Base-by-base conservation (phyloP, 139 green algal genomes). In the Eudorina sp. region DNA sequence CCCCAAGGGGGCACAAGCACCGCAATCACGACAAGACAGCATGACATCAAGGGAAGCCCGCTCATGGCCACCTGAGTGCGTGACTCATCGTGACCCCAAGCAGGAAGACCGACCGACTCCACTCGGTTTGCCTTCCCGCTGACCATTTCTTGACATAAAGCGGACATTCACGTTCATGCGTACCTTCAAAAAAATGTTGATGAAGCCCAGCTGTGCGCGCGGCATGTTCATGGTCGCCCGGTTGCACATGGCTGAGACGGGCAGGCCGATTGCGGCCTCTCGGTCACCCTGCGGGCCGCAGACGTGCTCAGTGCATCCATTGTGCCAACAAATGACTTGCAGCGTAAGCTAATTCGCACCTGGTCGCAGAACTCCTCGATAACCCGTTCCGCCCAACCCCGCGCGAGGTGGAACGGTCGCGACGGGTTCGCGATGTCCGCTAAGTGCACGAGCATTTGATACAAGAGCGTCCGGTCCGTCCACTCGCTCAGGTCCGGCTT, bases 221-320 rank as follows among this genome's bases (percentile, higher is more conserved):
- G 94, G 88, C 85, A 97, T 94, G 74, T 95, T 92, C 25, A 94
- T 92, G 0, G 86, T 92, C 2, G 86, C 81, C 18, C 92, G 86
- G 80, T 97, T 92, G 90, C 96, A 98, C 75, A 96, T 89, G 5
- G 90, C 75, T 2, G 94, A 96, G 11, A 97, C 90, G 21, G 92
- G 43, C 74, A 98, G 64, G 0, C 94, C 95, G 11, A 88, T 48
- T 9, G 60, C 66, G 3, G 85, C 74, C 91, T 98, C 96, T 72
- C 84, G 76, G 74, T 97, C 95, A 7, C 95, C 96, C 95, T 96
- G 91, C 43, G 41, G 16, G 27, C 13, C 19, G 64, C 64, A 31
- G 11, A 77, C 16, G 64, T 40, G 64, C 64, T 73, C 7, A 73
- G 3, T 13, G 13, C 51, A 60, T n/a, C n/a, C n/a, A n/a, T n/a